phyloP scores from a whole-genome alignment of 306 rosid species.

The Fagus sylvatica region DNA sequence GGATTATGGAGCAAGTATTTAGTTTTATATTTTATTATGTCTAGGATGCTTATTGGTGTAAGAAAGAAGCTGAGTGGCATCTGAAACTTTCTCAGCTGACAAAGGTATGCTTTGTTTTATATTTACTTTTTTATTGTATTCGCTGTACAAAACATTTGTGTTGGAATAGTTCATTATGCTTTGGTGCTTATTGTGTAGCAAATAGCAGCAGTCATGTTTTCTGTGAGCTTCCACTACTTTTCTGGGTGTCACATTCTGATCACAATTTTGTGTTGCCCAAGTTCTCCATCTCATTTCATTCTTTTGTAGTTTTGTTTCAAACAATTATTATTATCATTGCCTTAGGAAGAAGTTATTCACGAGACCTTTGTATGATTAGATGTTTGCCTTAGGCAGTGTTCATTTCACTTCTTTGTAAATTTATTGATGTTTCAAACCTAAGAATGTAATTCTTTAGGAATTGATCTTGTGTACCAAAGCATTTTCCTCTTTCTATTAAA shows the following conservation, averaged over 20 bases:
- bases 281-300: background rate
- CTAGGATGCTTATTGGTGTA: conserved; percentile 61
- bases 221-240: background rate
- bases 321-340: background rate
- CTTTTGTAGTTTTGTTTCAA: background rate
- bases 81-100: conserved; percentile 41
- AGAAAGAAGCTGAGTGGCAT: conserved; percentile 58
- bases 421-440: too few species aligned
- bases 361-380: too few species aligned
- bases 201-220: background rate
- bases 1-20: conserved; percentile 12
- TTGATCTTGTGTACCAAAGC: too few species aligned
- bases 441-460: too few species aligned
- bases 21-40: conserved; percentile 5
- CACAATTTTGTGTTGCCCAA: background rate
- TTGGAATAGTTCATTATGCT: background rate
- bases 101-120: conserved; percentile 43
- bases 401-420: too few species aligned
- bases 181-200: background rate
- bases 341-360: background rate
- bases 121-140: background rate
- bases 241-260: background rate
- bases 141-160: background rate
- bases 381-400: too few species aligned
- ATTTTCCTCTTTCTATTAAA: too few species aligned